Percentiles rank a stretch among this genome's conserved stretches.
Evolutionary conservation across 78 protist species (phyloP).

Genomic region (Protostelium mycophagum): DNA sequence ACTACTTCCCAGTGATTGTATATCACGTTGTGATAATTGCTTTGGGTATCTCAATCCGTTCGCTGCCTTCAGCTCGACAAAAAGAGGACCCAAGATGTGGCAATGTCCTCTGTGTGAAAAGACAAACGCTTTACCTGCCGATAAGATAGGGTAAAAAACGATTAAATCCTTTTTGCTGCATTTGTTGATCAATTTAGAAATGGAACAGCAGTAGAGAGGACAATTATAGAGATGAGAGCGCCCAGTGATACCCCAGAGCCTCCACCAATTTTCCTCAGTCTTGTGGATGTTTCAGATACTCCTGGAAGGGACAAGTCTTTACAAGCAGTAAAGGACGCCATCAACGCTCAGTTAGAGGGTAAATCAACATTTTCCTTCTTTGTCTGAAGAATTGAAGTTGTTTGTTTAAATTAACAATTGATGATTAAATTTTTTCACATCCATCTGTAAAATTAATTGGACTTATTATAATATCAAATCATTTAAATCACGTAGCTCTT

Average conservation of each 20-base stretch:
- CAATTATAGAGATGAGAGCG: neutral
- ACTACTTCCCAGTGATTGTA: neutral
- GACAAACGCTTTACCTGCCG: neutral
- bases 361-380: neutral
- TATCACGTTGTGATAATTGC: neutral
- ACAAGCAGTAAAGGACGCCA: neutral
- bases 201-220: neutral
- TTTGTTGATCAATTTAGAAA: neutral
- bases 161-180: too few species aligned
- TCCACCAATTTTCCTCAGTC: neutral
- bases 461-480: too few species aligned
- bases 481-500: neutral
- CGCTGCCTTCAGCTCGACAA: neutral
- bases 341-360: neutral
- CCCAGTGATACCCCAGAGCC: neutral
- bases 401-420: too few species aligned
- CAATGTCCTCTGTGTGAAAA: neutral
- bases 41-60: neutral
- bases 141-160: neutral
- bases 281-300: neutral
- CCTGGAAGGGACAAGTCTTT: neutral
- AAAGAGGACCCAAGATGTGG: neutral
- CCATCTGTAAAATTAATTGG: too few species aligned
- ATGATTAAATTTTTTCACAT: too few species aligned
- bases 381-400: too few species aligned